phyloP scores from a whole-genome alignment of 2,329 filamentous ascomycete species.

The Hypoxylon sp. region DNA sequence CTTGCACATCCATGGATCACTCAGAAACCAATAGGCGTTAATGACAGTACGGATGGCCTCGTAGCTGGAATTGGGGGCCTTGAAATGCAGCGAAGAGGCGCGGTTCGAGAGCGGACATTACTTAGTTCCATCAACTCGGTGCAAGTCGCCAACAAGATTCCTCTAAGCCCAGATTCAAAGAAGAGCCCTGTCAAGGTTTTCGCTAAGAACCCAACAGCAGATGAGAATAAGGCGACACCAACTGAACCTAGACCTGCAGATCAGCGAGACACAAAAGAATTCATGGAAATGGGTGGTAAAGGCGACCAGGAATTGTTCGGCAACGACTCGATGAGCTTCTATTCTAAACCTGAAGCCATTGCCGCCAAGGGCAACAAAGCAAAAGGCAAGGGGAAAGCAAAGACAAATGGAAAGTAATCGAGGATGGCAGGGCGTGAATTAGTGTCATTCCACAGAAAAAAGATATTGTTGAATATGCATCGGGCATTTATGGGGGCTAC shows the following conservation, averaged over 20 bases:
- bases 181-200: constrained; percentile 79
- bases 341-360: constrained; percentile 60
- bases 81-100: constrained; percentile 86
- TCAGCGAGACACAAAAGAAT: constrained; percentile 78
- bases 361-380: constrained; percentile 50
- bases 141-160: constrained; percentile 65
- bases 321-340: constrained; percentile 70
- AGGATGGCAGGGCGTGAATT: constrained; percentile 3
- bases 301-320: constrained; percentile 85
- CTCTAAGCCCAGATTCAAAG: constrained; percentile 70
- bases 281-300: constrained; percentile 86
- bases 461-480: constrained; percentile 16
- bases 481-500: constrained; percentile 5
- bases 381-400: constrained; percentile 49
- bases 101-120: constrained; percentile 86
- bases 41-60: constrained; percentile 92
- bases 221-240: constrained; percentile 58
- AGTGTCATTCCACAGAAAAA: not conserved
- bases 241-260: constrained; percentile 78
- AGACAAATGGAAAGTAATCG: constrained; percentile 44
- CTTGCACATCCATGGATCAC: constrained; percentile 92
- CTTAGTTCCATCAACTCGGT: constrained; percentile 86
- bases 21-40: constrained; percentile 70
- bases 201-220: constrained; percentile 74
- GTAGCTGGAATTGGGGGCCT: constrained; percentile 87